These are phyloP conservation scores for Sistotremastrum suecicum DNA, from an alignment of 768 basidiomycete species.

Conservation along the genomic window DNA sequence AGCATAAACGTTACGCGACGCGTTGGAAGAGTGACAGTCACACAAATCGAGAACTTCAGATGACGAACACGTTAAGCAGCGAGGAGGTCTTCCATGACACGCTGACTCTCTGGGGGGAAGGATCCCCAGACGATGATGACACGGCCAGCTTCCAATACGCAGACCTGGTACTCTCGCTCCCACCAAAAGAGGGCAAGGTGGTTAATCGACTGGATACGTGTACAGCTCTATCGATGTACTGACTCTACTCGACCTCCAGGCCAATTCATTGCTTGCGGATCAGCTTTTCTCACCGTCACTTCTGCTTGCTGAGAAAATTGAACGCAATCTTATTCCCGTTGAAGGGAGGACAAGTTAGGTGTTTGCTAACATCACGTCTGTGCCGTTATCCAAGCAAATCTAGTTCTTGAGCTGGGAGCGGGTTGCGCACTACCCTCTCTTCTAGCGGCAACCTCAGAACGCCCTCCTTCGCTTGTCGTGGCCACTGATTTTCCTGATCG, in stretches of 20 bases:
- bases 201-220: not conserved
- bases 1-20: too few relatives aligned
- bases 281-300: conserved; percentile 60
- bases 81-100: not conserved
- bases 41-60: too few relatives aligned
- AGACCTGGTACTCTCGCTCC: too few relatives aligned
- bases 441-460: conserved; percentile 30
- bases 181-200: not conserved
- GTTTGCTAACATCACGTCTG: not conserved
- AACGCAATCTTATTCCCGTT: conserved; percentile 35
- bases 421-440: conserved; percentile 58
- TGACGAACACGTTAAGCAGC: too few relatives aligned
- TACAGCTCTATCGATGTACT: not conserved
- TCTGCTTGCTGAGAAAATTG: conserved; percentile 51
- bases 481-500: conserved; percentile 60
- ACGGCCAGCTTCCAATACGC: too few relatives aligned
- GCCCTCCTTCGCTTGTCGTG: conserved; percentile 38
- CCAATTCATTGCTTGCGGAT: conserved; percentile 58
- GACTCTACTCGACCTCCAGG: conserved; percentile 21
- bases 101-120: not conserved
- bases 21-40: too few relatives aligned
- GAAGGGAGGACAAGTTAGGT: conserved; percentile 26
- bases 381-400: not conserved
- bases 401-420: conserved; percentile 61
- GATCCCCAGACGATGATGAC: too few relatives aligned